Evolutionary conservation across 495 filamentous ascomycete genomes (phyloP), one percentile per base, ranked within the genome.

Genomic region (Lentithecium fluviatile): DNA sequence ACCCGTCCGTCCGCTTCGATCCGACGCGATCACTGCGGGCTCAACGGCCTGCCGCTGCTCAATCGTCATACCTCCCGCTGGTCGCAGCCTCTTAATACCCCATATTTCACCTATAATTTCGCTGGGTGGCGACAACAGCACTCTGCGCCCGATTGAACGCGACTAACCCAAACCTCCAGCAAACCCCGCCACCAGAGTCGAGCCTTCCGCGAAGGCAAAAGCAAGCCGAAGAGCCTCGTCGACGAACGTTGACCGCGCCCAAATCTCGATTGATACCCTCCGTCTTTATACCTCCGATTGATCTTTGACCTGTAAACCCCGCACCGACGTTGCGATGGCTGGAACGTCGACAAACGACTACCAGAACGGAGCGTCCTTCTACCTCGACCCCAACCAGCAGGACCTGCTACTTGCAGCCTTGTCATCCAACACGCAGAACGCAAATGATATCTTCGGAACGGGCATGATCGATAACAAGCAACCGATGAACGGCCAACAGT

Each of bases 381-480:
- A 86, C 70, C 86, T 96, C 60, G 90, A 90, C 37, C 85, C 88
- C 17, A 85, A 88, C 67, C 90, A 98, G 73, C 90, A 97, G 75
- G 86, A 88, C 69, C 85, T 97, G 38, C 77, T 97, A 42, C 85
- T 91, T 40, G 89, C 90, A 45, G 93, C 94, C 21, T 83, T 98
- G 64, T 86, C 87, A 46, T 95, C 92, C 53, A 93, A 93, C 73
- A 78, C 77, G 21, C 75, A 80, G 57, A 48, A 62, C 49, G 19
- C 20, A 15, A 60, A 65, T 38, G 47, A 58, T 20, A 25, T 58
- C 15, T 66, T 56, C 43, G 21, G 56, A 12, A 25, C 56, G 23
- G 36, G 25, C 32, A 6, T 43, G 11, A 15, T 3, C 19, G 34
- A 64, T 29, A 45, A 7, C 29, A 61, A 56, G 21, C 34, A 36